Evolutionary conservation across 2,329 filamentous ascomycete genomes (phyloP), one percentile per base, ranked within the genome.

Genomic region (Gliomastix tumulicola): DNA sequence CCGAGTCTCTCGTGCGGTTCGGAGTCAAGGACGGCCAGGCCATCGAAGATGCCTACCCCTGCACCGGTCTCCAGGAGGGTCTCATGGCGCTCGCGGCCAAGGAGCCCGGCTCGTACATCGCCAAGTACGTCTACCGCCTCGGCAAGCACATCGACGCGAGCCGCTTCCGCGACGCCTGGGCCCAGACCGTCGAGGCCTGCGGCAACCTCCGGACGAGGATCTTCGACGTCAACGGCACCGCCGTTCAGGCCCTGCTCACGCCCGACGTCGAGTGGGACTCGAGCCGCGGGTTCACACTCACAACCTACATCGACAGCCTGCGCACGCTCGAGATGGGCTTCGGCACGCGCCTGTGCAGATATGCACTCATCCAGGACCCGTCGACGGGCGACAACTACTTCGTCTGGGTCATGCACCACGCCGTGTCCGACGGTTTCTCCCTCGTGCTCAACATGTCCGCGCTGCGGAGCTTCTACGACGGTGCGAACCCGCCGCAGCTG

Each of bases 21-120:
- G 10, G 3, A n/a, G 17, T 28, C 4, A 13, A 13, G 17, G 30
- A 11, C 12, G 13, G 15, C 2, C 30, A 32, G 8, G 27, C 12
- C 12, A 18, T 54, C 18, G 34, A 53, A 21, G 55, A 64, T 37
- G 41, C 55, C 4, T 63, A 56, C 32, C 60, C 59, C 8, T 59
- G 55, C 46, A 55, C 57, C 19, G 47, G 52, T 6, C 45, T 63
- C 6, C 60, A 64, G 35, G 56, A 57, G 41, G 57, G 55, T 5
- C 49, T 64, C 5, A 46, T 64, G 19, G 51, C 56, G 1, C 44
- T 60, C 4, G 49, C 57, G 3, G 46, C 43, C 30, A 49, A 50
- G 22, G 44, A 53, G 11, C 25, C 41, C 3, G 57, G 54, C 2
- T 53, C 52, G 2, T 65, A 65, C 30, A 47, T 62, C 12, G 50